Evolutionary conservation across 139 green algal genomes (phyloP).

Genomic region (Microglena sp.): DNA sequence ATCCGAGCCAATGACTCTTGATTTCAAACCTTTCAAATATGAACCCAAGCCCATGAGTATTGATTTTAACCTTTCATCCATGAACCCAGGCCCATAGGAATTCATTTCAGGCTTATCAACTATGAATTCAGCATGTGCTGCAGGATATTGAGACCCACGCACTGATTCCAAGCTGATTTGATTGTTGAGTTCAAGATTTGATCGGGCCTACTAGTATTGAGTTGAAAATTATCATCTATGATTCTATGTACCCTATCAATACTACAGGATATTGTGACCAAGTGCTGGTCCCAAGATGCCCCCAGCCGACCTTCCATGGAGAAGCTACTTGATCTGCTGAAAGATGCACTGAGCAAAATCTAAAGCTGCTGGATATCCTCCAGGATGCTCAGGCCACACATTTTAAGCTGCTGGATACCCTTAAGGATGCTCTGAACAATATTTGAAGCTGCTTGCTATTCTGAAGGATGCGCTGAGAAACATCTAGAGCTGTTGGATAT

Average conservation of each 20-base stretch:
- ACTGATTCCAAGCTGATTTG: not conserved
- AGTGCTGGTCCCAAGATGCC: conserved; percentile 28
- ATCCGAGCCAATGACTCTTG: too few species aligned
- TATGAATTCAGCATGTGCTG: not conserved
- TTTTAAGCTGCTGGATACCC: too few species aligned
- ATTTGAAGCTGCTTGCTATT: too few species aligned
- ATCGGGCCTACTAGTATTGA: not conserved
- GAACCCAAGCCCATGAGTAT: too few species aligned
- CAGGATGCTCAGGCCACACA: too few species aligned
- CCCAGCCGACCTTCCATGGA: conserved; percentile 25
- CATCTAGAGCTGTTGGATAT: too few species aligned
- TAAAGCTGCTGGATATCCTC: too few species aligned
- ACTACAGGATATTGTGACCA: conserved; percentile 19
- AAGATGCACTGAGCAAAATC: conserved; percentile 14
- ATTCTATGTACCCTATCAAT: not conserved
- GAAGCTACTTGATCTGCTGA: conserved; percentile 27
- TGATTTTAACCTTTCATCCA: too few species aligned
- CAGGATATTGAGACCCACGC: not conserved
- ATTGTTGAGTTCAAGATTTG: not conserved
- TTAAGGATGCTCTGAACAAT: too few species aligned
- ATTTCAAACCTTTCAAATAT: too few species aligned
- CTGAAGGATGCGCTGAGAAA: too few species aligned
- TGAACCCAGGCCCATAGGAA: too few species aligned
- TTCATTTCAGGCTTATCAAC: not conserved
- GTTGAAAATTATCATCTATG: not conserved